Evolutionary conservation across 345 rosid genomes (phyloP).

Genomic region (Microcos paniculata): DNA sequence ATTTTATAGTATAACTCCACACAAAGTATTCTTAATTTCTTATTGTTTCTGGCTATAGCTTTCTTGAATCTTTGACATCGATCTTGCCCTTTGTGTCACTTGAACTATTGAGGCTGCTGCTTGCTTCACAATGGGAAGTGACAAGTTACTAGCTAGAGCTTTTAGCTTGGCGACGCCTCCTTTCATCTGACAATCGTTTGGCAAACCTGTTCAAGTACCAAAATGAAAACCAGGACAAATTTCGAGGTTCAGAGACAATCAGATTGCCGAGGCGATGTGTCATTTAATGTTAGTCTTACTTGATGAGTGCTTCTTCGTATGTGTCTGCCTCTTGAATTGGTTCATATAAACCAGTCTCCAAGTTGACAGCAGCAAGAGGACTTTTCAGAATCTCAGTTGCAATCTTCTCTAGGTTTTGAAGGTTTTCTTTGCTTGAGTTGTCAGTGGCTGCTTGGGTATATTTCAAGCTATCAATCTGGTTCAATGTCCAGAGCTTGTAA

Average conservation of each 20-base stretch:
- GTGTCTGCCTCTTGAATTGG: conserved; percentile 20
- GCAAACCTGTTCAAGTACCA: conserved; percentile 21
- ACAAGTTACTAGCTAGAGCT: not conserved
- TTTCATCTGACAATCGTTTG: conserved; percentile 19
- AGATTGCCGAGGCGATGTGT: not conserved
- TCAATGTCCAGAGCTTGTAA: not conserved
- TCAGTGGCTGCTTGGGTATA: conserved; percentile 20
- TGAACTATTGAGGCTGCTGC: not conserved
- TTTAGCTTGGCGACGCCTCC: conserved; percentile 4
- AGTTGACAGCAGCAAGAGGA: conserved; percentile 35
- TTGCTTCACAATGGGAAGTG: not conserved
- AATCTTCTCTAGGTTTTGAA: conserved; percentile 20
- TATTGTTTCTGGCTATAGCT: too few relatives aligned
- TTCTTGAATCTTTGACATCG: too few relatives aligned
- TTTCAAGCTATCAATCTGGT: conserved; percentile 1
- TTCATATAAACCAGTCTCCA: conserved; percentile 30
- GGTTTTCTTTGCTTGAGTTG: conserved; percentile 28
- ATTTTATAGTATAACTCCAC: too few relatives aligned
- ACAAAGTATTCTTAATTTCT: too few relatives aligned
- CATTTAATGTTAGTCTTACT: not conserved
- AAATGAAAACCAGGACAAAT: not conserved
- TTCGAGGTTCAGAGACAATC: not conserved
- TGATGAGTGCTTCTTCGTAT: conserved; percentile 34
- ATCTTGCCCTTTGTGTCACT: not conserved
- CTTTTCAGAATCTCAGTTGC: conserved; percentile 33